phyloP scores from a whole-genome alignment of 805 yeast species.

The Cyberlindnera veronae region DNA sequence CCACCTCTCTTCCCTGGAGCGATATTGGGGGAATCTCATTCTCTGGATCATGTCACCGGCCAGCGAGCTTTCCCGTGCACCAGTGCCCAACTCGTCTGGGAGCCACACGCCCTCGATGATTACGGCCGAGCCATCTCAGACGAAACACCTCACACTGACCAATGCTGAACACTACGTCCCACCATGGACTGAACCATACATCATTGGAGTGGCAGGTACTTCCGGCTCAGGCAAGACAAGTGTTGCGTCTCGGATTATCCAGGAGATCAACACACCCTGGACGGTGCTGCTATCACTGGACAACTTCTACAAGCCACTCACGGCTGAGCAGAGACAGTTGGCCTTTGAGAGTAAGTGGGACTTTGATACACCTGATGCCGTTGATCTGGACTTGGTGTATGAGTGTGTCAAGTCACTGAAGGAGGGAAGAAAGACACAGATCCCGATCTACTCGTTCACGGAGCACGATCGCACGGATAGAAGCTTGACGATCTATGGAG shows the following conservation, averaged over 20 bases:
- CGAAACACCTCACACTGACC: too few relatives aligned
- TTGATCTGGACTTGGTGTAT: conserved; percentile 72
- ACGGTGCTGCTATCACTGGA: conserved; percentile 86
- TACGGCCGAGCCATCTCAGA: too few relatives aligned
- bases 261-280: conserved; percentile 86
- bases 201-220: conserved; percentile 83
- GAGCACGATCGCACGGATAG: conserved; percentile 57
- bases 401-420: conserved; percentile 63
- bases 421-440: conserved; percentile 60
- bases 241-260: conserved; percentile 78
- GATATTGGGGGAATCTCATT: too few relatives aligned
- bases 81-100: neutral
- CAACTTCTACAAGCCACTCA: conserved; percentile 81
- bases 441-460: conserved; percentile 70
- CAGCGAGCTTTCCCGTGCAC: neutral
- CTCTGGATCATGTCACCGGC: too few relatives aligned
- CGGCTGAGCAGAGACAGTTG: conserved; percentile 49
- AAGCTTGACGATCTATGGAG: conserved; percentile 81
- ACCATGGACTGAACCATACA: conserved; percentile 87
- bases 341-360: conserved; percentile 77
- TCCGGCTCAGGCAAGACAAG: conserved; percentile 94
- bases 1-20: too few relatives aligned
- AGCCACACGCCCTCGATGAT: neutral
- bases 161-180: conserved; percentile 46
- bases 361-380: conserved; percentile 82